These are phyloP conservation scores for Gossypium davidsonii DNA, from an alignment of 441 rosid species.

Conservation along the genomic window DNA sequence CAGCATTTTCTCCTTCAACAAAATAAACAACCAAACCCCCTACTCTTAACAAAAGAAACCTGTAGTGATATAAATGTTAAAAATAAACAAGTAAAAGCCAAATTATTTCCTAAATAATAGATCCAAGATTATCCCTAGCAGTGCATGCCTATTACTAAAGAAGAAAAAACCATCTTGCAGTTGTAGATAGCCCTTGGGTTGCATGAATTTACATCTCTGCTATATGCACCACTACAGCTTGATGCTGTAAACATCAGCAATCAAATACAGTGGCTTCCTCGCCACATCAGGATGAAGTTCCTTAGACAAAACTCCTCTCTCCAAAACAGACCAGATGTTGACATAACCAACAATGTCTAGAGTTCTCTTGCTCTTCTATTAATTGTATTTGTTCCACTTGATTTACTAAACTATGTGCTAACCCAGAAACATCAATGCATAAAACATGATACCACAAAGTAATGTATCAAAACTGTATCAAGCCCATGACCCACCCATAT, in stretches of 20 bases:
- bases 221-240: neutral
- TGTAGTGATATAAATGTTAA: neutral
- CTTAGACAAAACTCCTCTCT: neutral
- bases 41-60: neutral
- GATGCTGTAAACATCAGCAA: neutral
- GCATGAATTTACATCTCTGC: neutral
- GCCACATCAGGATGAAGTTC: neutral
- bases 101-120: neutral
- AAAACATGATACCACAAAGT: neutral
- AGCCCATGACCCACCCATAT: neutral
- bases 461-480: neutral
- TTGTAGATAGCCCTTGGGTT: neutral
- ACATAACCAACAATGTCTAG: neutral
- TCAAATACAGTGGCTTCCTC: neutral
- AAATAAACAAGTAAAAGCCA: neutral
- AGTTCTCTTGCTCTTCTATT: neutral
- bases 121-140: neutral
- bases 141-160: neutral
- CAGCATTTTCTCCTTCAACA: neutral
- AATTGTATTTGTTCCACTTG: neutral
- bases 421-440: neutral
- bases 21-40: neutral
- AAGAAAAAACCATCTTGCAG: neutral
- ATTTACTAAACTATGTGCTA: neutral
- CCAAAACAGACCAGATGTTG: neutral